phyloP scores from a whole-genome alignment of 2,329 filamentous ascomycete species.

The Acrodontium crateriforme region DNA sequence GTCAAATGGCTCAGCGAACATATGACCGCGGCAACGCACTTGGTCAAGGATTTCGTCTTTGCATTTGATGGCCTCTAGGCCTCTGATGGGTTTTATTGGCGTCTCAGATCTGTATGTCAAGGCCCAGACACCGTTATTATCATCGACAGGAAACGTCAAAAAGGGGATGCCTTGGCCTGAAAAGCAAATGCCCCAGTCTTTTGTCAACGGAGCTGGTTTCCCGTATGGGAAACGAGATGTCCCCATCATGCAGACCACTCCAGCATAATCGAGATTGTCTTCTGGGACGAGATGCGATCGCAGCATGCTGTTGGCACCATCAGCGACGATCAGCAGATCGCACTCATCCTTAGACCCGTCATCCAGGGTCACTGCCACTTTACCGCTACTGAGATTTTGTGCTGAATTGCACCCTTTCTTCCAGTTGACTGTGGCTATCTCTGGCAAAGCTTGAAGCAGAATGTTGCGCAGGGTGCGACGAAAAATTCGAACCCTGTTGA shows the following conservation, averaged over 20 bases:
- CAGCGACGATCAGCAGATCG: slow-evolving; percentile 8
- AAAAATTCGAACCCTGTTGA: not conserved
- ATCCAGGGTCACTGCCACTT: slow-evolving; percentile 1
- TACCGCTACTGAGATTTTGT: slow-evolving; percentile 1
- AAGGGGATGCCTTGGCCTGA: slow-evolving; percentile 25
- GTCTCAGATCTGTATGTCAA: slow-evolving; percentile 21
- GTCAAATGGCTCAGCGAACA: slow-evolving; percentile 28
- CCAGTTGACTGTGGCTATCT: not conserved
- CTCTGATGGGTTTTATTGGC: slow-evolving; percentile 4
- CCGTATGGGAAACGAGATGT: slow-evolving; percentile 4
- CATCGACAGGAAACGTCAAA: slow-evolving; percentile 34
- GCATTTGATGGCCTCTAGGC: slow-evolving; percentile 9
- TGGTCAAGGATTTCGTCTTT: slow-evolving; percentile 20
- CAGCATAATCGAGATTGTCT: slow-evolving; percentile 4
- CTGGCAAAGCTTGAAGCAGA: not conserved
- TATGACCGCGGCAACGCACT: slow-evolving; percentile 20
- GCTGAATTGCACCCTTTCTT: slow-evolving; percentile 1
- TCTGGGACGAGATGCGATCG: slow-evolving; percentile 3
- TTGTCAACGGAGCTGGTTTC: slow-evolving; percentile 3
- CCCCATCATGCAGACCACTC: slow-evolving; percentile 3
- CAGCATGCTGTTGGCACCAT: slow-evolving; percentile 8
- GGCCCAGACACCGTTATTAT: slow-evolving; percentile 29
- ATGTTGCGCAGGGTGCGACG: slow-evolving; percentile 1
- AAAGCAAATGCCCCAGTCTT: slow-evolving; percentile 10
- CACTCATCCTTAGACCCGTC: slow-evolving; percentile 4